phyloP scores from a whole-genome alignment of 306 rosid genomes.

The Cucurbita pepo region DNA sequence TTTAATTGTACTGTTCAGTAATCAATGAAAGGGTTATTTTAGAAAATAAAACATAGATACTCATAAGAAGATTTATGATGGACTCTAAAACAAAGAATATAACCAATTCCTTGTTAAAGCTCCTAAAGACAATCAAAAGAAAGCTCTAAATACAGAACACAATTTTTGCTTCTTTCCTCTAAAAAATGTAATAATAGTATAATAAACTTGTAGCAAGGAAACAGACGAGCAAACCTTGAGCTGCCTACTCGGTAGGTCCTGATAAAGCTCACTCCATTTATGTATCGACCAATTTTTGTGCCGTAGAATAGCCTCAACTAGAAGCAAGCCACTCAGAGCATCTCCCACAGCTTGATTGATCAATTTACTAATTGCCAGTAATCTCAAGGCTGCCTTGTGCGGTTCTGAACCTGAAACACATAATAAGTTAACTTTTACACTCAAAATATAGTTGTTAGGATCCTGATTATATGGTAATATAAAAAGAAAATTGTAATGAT shows the following conservation, averaged over 20 bases:
- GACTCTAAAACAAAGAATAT: background rate
- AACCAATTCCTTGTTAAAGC: background rate
- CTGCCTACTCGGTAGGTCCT: constrained; percentile 85
- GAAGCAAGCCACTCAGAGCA: constrained; percentile 77
- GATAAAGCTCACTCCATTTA: constrained; percentile 73
- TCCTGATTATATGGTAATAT: background rate
- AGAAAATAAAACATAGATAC: background rate
- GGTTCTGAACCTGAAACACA: constrained; percentile 42
- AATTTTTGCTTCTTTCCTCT: background rate
- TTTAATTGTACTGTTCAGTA: background rate
- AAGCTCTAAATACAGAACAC: background rate
- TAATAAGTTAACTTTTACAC: constrained; percentile 2
- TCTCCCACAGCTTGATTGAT: constrained; percentile 95
- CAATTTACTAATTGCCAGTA: constrained; percentile 56
- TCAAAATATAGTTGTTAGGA: background rate
- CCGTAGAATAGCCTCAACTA: constrained; percentile 77
- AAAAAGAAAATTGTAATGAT: background rate
- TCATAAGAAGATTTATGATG: background rate
- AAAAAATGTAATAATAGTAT: background rate
- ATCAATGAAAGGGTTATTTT: no score
- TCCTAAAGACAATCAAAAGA: background rate
- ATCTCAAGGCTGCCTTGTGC: constrained; percentile 61
- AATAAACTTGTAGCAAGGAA: background rate
- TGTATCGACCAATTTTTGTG: constrained; percentile 64
- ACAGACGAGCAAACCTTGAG: constrained; percentile 48